Base-by-base conservation (phyloP, 192 early-diverging fungal genomes). In the Gaertneriomyces semiglobifer region DNA sequence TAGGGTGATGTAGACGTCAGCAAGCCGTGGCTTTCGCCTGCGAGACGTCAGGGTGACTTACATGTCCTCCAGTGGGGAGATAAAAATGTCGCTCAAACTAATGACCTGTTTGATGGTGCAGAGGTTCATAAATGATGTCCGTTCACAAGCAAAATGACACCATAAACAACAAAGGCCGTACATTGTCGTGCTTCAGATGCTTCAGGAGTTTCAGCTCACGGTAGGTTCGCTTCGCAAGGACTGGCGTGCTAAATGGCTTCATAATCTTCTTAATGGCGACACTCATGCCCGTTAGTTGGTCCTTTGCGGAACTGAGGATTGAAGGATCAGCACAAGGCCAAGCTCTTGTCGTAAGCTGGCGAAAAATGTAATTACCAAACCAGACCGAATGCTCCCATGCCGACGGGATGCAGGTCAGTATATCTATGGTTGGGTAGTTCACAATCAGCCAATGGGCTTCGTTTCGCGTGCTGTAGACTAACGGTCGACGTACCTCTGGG, bases 231-330 rank as follows among this genome's bases (percentile, higher is more conserved):
- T 98, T 98, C 41, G 93, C 89, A 33, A 98, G 81, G 12, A 95
- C 92, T 9, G 92, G 87, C 42, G 92, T 92, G 66, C 84, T 87
- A 80, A 96, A 98, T 9, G 94, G 94, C 56, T 92, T 92, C 84
- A 92, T 87, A 58, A 98, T 93, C 76, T 98, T 98, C 70, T 98
- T 98, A 67, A 98, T 91, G 33, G 96, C 96, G 5, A 93, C 92
- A 61, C 85, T 84, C 63, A 84, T 84, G 38, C 87, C 80, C 2
- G 93, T 93, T 62, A 90, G 78, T 65, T 92, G 88, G 73, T 97
- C 91, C 58, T 89, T 91, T 6, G 94, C 90, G 10, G 95, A 95
- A 72, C 92, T 94, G 67, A 6, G 5, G 44, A 66, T 14, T 7
- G 16, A 14, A 44, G 5, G 9, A 44, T 50, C 25, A 55, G 14